A percentile compares a stretch with the other conserved stretches of the same genome.
Evolutionary conservation across 163 green algal genomes (phyloP).

Genomic region (Trebouxiophyceae sp.): DNA sequence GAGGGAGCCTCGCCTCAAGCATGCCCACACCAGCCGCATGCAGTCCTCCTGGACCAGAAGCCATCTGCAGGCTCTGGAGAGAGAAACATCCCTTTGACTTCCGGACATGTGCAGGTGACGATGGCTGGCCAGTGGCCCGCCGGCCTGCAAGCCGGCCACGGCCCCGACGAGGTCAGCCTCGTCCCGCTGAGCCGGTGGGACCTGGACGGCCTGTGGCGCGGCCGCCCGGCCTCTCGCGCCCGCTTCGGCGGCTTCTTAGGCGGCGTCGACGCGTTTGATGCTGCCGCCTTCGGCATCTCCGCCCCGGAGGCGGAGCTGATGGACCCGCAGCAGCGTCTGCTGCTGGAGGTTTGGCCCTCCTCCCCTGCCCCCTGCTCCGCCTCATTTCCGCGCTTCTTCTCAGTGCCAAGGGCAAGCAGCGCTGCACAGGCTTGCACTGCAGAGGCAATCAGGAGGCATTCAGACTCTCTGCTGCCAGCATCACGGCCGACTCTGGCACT

Average conservation of each 20-base stretch:
- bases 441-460: too few species aligned
- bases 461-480: too few species aligned
- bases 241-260: slow-evolving; percentile 64
- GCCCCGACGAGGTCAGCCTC: slow-evolving; percentile 3
- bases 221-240: slow-evolving; percentile 1
- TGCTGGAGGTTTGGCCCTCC: slow-evolving; percentile 31
- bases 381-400: too few species aligned
- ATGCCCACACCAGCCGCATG: too few species aligned
- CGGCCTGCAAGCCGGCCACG: background rate
- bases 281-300: slow-evolving; percentile 49
- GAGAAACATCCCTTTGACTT: background rate
- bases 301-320: slow-evolving; percentile 40
- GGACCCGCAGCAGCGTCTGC: slow-evolving; percentile 55
- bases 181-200: slow-evolving; percentile 41
- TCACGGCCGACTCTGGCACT: too few species aligned
- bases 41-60: too few species aligned
- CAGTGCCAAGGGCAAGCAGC: too few species aligned
- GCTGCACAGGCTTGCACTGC: too few species aligned
- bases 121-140: background rate
- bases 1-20: too few species aligned
- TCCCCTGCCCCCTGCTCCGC: too few species aligned
- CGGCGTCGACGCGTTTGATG: slow-evolving; percentile 58
- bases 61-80: background rate
- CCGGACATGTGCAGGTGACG: background rate
- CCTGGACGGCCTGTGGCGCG: slow-evolving; percentile 16